phyloP scores from a whole-genome alignment of 2,329 filamentous ascomycete species.

The Phialemoniopsis sp. region DNA sequence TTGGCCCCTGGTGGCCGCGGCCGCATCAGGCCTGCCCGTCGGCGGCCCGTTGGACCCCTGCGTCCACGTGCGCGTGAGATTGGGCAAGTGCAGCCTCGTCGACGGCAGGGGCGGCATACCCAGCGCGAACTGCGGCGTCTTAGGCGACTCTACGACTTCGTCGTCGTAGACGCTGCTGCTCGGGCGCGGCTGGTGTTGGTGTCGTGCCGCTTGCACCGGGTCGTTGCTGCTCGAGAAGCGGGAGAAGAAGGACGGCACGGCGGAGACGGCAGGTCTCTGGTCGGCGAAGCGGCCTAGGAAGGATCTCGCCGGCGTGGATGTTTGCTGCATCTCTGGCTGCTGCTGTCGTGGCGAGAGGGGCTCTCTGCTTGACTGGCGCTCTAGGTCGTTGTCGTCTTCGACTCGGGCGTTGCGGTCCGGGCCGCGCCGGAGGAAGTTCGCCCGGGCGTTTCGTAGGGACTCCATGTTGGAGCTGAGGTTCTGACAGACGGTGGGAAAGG shows the following conservation, averaged over 20 bases:
- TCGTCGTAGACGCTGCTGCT: conserved; percentile 14
- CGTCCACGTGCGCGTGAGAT: conserved; percentile 32
- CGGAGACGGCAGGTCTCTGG: conserved; percentile 18
- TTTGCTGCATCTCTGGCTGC: conserved; percentile 20
- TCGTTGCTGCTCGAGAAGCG: conserved; percentile 6
- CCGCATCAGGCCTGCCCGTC: conserved; percentile 13
- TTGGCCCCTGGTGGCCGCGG: background rate
- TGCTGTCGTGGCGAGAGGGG: conserved; percentile 1
- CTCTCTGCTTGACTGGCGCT: conserved; percentile 11
- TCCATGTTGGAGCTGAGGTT: conserved; percentile 8
- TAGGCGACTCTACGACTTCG: conserved; percentile 30
- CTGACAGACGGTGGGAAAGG: background rate
- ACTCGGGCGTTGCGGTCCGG: conserved; percentile 1
- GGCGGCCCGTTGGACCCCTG: conserved; percentile 25
- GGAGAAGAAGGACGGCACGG: conserved; percentile 20
- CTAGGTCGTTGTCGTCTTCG: conserved; percentile 14
- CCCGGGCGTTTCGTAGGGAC: conserved; percentile 9
- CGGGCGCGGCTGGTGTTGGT: conserved; percentile 9
- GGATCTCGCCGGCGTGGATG: conserved; percentile 4
- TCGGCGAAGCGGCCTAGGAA: conserved; percentile 19
- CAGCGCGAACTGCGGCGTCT: conserved; percentile 37
- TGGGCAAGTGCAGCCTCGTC: conserved; percentile 35
- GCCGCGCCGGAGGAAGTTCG: conserved; percentile 10
- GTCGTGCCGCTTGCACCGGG: background rate
- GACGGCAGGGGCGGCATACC: conserved; percentile 32